Evolutionary conservation across 805 yeast species (phyloP).

Genomic region (Ogataea populi-albae): DNA sequence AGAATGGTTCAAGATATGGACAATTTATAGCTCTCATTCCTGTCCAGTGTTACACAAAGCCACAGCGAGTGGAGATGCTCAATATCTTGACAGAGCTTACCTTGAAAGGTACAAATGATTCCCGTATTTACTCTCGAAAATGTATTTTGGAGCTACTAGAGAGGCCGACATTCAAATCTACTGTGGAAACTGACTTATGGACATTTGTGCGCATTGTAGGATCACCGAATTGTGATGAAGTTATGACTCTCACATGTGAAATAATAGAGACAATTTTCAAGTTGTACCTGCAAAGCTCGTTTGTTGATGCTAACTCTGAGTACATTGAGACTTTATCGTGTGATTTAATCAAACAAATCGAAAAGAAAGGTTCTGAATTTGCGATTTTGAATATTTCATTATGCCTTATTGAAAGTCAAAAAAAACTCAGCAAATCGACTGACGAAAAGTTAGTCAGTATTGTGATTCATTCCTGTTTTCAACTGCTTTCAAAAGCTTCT

Average conservation of each 20-base stretch:
- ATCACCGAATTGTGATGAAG: neutral
- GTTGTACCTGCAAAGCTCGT: slow-evolving; percentile 39
- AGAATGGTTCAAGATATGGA: neutral
- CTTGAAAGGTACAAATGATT: neutral
- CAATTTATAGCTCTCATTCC: slow-evolving; percentile 38
- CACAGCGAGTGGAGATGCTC: slow-evolving; percentile 34
- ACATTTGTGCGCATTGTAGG: slow-evolving; percentile 15
- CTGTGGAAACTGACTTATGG: slow-evolving; percentile 39
- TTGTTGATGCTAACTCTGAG: slow-evolving; percentile 26
- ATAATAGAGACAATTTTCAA: slow-evolving; percentile 40
- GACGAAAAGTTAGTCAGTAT: slow-evolving; percentile 1
- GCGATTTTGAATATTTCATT: slow-evolving; percentile 9
- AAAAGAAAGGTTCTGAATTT: neutral
- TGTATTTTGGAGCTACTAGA: slow-evolving; percentile 39
- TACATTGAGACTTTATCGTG: slow-evolving; percentile 21
- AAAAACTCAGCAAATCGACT: slow-evolving; percentile 4
- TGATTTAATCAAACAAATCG: slow-evolving; percentile 2
- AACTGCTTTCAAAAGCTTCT: neutral
- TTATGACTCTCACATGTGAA: slow-evolving; percentile 17
- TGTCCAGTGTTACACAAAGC: slow-evolving; percentile 42
- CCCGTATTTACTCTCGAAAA: neutral
- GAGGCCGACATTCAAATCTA: slow-evolving; percentile 54
- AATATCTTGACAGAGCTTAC: slow-evolving; percentile 17
- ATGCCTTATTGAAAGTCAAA: slow-evolving; percentile 9
- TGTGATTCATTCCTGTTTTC: neutral